Evolutionary conservation across 352 stramenopile genomes (phyloP), one percentile per base, ranked within the genome.

Genomic region (Thalassiosira hispida): DNA sequence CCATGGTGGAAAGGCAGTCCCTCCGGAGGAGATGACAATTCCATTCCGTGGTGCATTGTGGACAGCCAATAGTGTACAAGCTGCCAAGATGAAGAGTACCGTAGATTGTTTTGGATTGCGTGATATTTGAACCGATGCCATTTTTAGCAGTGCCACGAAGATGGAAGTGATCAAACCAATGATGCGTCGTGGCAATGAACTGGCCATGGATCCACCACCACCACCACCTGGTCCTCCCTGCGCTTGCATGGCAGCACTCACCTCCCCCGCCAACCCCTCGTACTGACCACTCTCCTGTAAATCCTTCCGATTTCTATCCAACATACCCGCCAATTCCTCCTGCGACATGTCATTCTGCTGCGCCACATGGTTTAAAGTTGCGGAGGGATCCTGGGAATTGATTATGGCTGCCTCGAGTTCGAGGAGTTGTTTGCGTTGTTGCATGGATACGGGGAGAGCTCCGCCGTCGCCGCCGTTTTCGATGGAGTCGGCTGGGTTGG

Each of bases 301-400:
- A 60, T 93, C 84, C 12, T 44, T 66, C 42, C 57, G 52, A 84
- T 93, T 93, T 40, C 83, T 79, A 60, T 89, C 53, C 11, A 93
- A 49, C 67, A 93, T 82, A 67, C 82, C 72, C 9, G 63, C 47
- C 4, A 93, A 67, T 52, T 93, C 84, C 47, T 85, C 51, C 2
- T 72, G 59, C 5, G 63, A 69, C 71, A 93, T 87, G 38, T 68
- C 61, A 77, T 92, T 91, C 52, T 80, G 57, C 52, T 85, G 52
- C 11, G 88, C 88, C 4, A 91, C 80, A 64, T 90, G 69, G 27
- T 64, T 16, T 8, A 93, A 49, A 5, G 85, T 91, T 4, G 69
- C 80, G 23, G 80, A 25, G 16, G 88, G 88, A 72, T 93, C 80
- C 18, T 83, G 75, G 16, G 85, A 84, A 5, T 81, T 71, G n/a